Evolutionary conservation across 1,284 basidiomycete genomes (phyloP), one percentile per base, ranked within the genome.

Genomic region (Mycena sp.): DNA sequence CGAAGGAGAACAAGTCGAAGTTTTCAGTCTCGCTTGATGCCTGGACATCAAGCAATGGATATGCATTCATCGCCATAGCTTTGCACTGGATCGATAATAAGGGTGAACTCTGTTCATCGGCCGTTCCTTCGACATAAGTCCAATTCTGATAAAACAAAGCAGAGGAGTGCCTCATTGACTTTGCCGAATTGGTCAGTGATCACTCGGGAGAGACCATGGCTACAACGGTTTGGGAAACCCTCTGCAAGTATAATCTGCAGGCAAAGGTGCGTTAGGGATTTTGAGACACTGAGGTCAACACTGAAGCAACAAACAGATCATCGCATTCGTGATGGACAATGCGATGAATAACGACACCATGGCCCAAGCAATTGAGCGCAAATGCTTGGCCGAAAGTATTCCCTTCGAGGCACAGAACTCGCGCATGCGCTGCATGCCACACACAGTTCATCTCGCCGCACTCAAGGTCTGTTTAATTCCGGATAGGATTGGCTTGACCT

Each of bases 141-240:
- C 19, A 51, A 4, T 51, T 7, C 19, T 16, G 21, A 23, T 16
- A 14, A 19, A 26, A 14, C n/a, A n/a, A n/a, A 45, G 16, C 48
- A 75, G 73, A 77, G 43, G 76, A 76, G 32, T 55, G 73, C 3
- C 51, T 76, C 3, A 77, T 78, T 46, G 72, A 75, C 54, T 77
- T 78, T 50, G 48, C 64, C 0, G 74, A 78, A 58, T 58, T 78
- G 1, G 44, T 71, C 9, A 72, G 76, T 11, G 69, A 71, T 28
- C 75, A 78, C 50, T 71, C 68, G 0, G 72, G 76, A 1, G 72
- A 74, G 46, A 77, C 76, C 45, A 73, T 77, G 67, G 74, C 74
- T 0, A 68, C 68, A 0, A 66, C 61, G 10, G 75, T 77, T 0
- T 78, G 75, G 74, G 56, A 56, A 5, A 75, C 72, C 0, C 38